Evolutionary conservation across 1,139 yeast genomes (phyloP).

Genomic region (Pichia sp.): DNA sequence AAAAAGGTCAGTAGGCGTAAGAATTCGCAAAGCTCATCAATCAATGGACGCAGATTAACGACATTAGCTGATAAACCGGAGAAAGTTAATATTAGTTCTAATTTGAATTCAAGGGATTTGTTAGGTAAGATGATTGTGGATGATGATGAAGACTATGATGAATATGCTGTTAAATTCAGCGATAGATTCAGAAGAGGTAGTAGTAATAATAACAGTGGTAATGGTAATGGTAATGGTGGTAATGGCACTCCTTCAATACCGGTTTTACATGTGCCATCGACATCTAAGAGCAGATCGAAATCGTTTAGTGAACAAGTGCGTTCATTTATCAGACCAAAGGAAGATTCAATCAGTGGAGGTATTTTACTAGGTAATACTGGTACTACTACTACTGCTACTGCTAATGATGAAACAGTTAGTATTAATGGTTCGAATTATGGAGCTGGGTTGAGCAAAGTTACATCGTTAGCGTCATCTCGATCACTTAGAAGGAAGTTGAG

Average conservation of each 20-base stretch:
- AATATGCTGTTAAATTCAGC: slow-evolving; percentile 16
- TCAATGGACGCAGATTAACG: neutral
- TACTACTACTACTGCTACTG: neutral
- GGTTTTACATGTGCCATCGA: slow-evolving; percentile 8
- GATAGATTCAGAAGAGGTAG: slow-evolving; percentile 9
- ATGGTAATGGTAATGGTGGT: slow-evolving; percentile 11
- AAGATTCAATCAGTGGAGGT: slow-evolving; percentile 22
- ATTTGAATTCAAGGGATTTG: slow-evolving; percentile 26
- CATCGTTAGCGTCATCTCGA: slow-evolving; percentile 22
- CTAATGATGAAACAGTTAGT: neutral
- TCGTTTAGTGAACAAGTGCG: slow-evolving; percentile 33
- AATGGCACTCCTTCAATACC: slow-evolving; percentile 18
- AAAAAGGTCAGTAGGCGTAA: neutral
- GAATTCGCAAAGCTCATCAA: no score
- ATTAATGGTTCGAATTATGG: slow-evolving; percentile 10
- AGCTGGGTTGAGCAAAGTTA: slow-evolving; percentile 15
- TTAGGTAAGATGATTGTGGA: slow-evolving; percentile 29
- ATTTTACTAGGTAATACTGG: slow-evolving; percentile 17
- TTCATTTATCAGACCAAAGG: slow-evolving; percentile 28
- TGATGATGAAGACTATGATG: slow-evolving; percentile 26
- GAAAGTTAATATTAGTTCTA: slow-evolving; percentile 8
- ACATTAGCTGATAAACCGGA: slow-evolving; percentile 6
- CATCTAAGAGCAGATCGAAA: slow-evolving; percentile 17
- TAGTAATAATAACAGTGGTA: slow-evolving; percentile 1
- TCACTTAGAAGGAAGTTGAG: slow-evolving; percentile 18